These are phyloP conservation scores for Orychophragmus violaceus DNA, from an alignment of 345 rosid genomes.

Conservation along the genomic window DNA sequence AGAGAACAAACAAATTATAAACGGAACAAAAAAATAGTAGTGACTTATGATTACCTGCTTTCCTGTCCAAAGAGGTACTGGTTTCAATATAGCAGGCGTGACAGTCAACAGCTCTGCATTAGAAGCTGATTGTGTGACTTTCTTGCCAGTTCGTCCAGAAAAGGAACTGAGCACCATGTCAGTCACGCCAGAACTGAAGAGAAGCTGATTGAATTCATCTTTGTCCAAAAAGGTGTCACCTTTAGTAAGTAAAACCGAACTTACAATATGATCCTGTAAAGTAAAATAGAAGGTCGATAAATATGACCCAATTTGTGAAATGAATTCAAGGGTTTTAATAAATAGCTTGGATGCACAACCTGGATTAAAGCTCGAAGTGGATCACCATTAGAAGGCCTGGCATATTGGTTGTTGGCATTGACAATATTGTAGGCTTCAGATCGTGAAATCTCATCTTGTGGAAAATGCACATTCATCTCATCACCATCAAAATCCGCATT, in stretches of 20 bases:
- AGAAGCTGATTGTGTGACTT: conserved; percentile 44
- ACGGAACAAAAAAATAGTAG: neutral
- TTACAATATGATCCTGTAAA: conserved; percentile 81
- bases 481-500: conserved; percentile 99
- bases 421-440: conserved; percentile 97
- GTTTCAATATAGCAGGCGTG: conserved; percentile 72
- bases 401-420: conserved; percentile 92
- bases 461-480: conserved; percentile 99
- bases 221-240: conserved; percentile 71
- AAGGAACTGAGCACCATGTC: conserved; percentile 35
- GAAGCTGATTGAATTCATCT: conserved; percentile 70
- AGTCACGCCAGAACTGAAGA: conserved; percentile 73
- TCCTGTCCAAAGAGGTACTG: conserved; percentile 90
- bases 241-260: conserved; percentile 84
- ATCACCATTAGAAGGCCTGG: conserved; percentile 83
- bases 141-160: conserved; percentile 52
- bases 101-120: conserved; percentile 43
- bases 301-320: conserved; percentile 6
- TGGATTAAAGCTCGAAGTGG: conserved; percentile 89
- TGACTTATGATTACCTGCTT: conserved; percentile 62
- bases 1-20: neutral
- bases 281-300: conserved; percentile 6
- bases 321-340: neutral
- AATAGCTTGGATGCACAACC: conserved; percentile 37
- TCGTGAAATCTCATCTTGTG: conserved; percentile 98